These are phyloP conservation scores for Hyaloperonospora brassicae DNA, from an alignment of 352 stramenopile species.

Conservation along the genomic window DNA sequence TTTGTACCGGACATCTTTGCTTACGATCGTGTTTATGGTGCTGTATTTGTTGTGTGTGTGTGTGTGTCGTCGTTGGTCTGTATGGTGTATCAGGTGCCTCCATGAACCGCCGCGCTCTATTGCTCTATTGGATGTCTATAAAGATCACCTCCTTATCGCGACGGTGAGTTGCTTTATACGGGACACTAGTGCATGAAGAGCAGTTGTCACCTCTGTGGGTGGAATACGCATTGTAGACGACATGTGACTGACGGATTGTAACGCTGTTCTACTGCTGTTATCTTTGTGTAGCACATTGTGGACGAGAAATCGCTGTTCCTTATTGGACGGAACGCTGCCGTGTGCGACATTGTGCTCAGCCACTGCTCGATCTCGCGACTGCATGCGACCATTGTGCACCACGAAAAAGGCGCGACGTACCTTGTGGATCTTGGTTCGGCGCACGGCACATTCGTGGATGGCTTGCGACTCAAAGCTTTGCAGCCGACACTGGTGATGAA, in stretches of 20 bases:
- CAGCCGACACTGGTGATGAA: conserved; percentile 65
- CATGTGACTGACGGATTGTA: too few species aligned
- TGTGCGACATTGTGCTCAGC: conserved; percentile 74
- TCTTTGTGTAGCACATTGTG: conserved; percentile 77
- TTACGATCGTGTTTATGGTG: too few species aligned
- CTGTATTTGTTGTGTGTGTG: too few species aligned
- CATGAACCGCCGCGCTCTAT: conserved; percentile 49
- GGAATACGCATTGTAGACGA: too few species aligned
- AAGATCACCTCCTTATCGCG: conserved; percentile 68
- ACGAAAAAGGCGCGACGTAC: conserved; percentile 66
- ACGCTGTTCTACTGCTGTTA: too few species aligned
- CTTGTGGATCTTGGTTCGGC: conserved; percentile 70
- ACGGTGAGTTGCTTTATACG: too few species aligned
- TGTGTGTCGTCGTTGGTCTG: too few species aligned
- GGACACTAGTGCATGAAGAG: too few species aligned
- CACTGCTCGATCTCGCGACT: conserved; percentile 80
- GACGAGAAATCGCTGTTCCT: conserved; percentile 72
- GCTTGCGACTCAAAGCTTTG: conserved; percentile 42
- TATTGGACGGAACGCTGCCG: conserved; percentile 61
- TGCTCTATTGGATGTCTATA: conserved; percentile 72
- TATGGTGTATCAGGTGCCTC: conserved; percentile 38
- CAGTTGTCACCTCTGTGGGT: too few species aligned
- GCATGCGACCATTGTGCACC: conserved; percentile 66
- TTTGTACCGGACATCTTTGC: too few species aligned
- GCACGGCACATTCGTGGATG: conserved; percentile 73